These are phyloP conservation scores for Erythrophleum ivorense DNA, from an alignment of 331 rosid genomes.

Conservation along the genomic window DNA sequence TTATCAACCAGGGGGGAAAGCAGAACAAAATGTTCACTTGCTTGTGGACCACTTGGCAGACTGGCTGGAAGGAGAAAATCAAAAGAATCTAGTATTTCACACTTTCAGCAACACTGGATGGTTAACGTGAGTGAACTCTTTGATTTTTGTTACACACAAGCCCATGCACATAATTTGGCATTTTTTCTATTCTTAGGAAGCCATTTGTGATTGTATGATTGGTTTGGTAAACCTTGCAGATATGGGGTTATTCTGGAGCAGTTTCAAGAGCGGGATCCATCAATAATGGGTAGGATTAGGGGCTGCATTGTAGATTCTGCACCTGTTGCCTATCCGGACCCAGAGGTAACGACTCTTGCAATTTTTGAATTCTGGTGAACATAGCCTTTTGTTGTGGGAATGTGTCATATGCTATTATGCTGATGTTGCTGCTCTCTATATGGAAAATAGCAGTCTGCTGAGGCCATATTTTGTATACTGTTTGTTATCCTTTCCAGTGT, in stretches of 20 bases:
- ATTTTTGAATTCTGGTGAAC: constrained; percentile 9
- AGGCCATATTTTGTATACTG: neutral
- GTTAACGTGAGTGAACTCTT: constrained; percentile 73
- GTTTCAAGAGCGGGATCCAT: constrained; percentile 67
- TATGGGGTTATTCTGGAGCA: constrained; percentile 87
- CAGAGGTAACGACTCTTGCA: constrained; percentile 62
- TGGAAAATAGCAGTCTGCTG: neutral
- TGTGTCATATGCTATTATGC: constrained; percentile 7
- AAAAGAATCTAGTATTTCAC: constrained; percentile 87
- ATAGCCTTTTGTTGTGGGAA: constrained; percentile 11
- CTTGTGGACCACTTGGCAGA: constrained; percentile 86
- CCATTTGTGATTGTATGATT: constrained; percentile 30
- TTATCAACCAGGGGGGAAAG: constrained; percentile 82
- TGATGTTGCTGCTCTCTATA: neutral
- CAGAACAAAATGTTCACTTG: constrained; percentile 71
- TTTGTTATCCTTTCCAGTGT: neutral
- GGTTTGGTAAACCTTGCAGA: constrained; percentile 51
- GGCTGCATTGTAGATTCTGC: constrained; percentile 99
- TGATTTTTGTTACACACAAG: neutral
- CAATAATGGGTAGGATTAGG: constrained; percentile 68
- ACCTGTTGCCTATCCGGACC: constrained; percentile 91
- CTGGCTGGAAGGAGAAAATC: constrained; percentile 91
- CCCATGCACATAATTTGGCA: neutral
- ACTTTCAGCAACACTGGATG: constrained; percentile 99
- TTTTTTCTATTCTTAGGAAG: constrained; percentile 4